Base-by-base conservation (phyloP, 2,329 filamentous ascomycete genomes). In the Neoascochyta sp. region DNA sequence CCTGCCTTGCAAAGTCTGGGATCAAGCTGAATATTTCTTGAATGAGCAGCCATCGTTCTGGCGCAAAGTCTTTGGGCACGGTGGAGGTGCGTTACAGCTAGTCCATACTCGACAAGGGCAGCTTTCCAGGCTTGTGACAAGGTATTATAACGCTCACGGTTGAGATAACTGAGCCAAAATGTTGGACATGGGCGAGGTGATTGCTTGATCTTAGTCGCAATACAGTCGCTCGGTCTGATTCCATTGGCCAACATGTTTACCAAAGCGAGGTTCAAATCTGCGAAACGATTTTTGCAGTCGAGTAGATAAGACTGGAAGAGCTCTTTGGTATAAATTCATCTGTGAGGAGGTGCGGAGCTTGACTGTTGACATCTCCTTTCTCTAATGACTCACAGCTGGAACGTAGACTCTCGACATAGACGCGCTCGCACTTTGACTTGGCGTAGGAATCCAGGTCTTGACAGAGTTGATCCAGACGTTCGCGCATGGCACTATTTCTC, bases 11-110 rank as follows among this genome's bases (percentile, higher is more conserved):
- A 14, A 65, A 43, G n/a, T 18, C n/a, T 9, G 32, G 24, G 16
- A 81, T 32, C 0, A 76, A 24, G 0, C 53, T 50, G 0, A 84
- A 52, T 0, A 84, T 42, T 2, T 70, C 45, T 20, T 83, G 73
- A 1, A 78, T 67, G 0, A 75, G 41, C 0, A 46, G 41, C 81
- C 80, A 85, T 4, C 81, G 62, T 2, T 72, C 54, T 0, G 74
- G 74, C 24, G 68, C 68, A 8, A 70, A 60, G 22, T 16, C 57
- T 27, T 12, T 50, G 42, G 1, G 60, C 55, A 18, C 57, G 51
- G n/a, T 62, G 57, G 3, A 60, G 13, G 2, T 45, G 26, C 3
- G 48, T 55, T 9, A 62, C 20, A 7, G 54, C 47, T 7, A 55
- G 27, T 0, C 38, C 56, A 41, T 54, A 58, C 9, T 42, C 21